Evolutionary conservation across 345 rosid species (phyloP).

Genomic region (Carallia brachiata): DNA sequence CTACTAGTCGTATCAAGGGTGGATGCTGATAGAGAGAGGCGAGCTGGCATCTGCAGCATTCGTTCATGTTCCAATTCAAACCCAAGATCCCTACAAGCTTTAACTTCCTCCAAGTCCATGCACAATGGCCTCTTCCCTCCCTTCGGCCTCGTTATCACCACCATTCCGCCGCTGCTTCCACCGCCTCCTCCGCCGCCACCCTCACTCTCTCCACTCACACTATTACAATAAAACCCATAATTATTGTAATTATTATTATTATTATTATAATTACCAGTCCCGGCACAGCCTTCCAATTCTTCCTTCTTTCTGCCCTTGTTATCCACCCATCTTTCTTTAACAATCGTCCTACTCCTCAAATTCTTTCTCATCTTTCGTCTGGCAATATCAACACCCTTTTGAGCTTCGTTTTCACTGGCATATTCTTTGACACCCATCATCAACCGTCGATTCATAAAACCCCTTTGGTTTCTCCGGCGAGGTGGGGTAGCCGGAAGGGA

Average conservation of each 20-base stretch:
- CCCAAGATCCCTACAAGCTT: slow-evolving; percentile 82
- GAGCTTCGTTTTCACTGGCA: slow-evolving; percentile 74
- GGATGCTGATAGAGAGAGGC: slow-evolving; percentile 57
- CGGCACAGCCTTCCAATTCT: background rate
- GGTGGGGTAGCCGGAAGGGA: slow-evolving; percentile 60
- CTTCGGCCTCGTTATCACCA: slow-evolving; percentile 79
- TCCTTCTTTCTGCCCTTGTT: slow-evolving; percentile 20
- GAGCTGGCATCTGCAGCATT: slow-evolving; percentile 57
- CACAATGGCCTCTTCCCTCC: slow-evolving; percentile 79
- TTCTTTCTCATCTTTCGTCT: slow-evolving; percentile 26
- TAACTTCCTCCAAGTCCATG: slow-evolving; percentile 86
- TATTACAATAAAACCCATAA: slow-evolving; percentile 21
- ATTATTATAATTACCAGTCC: slow-evolving; percentile 6
- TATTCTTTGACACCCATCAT: slow-evolving; percentile 46
- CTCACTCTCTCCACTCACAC: slow-evolving; percentile 64
- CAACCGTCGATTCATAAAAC: background rate
- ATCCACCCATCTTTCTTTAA: slow-evolving; percentile 22
- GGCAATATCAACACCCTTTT: slow-evolving; percentile 11
- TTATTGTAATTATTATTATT: slow-evolving; percentile 23
- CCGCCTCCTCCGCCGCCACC: slow-evolving; percentile 27
- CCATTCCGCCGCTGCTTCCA: slow-evolving; percentile 34
- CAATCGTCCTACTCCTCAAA: slow-evolving; percentile 28
- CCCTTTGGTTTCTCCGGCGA: slow-evolving; percentile 32
- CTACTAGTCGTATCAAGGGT: slow-evolving; percentile 57
- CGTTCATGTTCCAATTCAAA: slow-evolving; percentile 79